Base-by-base conservation (phyloP, 306 rosid genomes). In the Rosa chinensis region DNA sequence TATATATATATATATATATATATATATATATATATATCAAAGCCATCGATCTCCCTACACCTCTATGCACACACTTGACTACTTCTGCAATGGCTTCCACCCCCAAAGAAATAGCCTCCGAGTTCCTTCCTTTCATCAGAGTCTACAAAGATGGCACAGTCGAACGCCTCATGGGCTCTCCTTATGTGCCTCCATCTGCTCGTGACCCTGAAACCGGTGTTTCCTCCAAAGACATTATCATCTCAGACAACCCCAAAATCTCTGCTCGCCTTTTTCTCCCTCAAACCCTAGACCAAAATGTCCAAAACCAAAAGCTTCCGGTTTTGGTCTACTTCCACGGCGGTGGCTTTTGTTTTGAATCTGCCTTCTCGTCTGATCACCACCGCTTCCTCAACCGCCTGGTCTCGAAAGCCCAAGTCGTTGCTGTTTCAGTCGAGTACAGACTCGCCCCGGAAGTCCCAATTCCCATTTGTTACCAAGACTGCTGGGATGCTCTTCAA, bases 281-380 rank as follows among this genome's bases (percentile, higher is more conserved):
- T 76, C 47, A 53, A 69, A 7, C 28, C 77, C 45, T 10, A n/a
- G 47, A 59, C 72, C 61, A 74, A 4, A 43, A 2, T 21, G 50
- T 32, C 72, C 73, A 58, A 9, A 44, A 1, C 42, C 72, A 75
- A 8, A 87, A 68, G 73, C 28, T 89, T 5, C 90, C 93, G 10
- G 40, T 90, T 71, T 64, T 88, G 78, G 83, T 88, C 66, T 86
- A 84, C 77, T 86, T 80, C 73, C 93, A 90, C 20, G 93, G 89
- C 0, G 89, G 93, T 9, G 89, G 56, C 0, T 82, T 88, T 74
- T 63, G 80, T 82, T 0, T 82, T 0, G 90, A 82, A 50, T 88
- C 93, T 0, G 82, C 91, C n/a, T 90, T 87, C 79, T 71, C 89
- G 39, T 66, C 61, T 63, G 77, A 79, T 59, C 72, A 82, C 75